Conservation (phyloP, 768 basidiomycete genomes). For the Hypsizygus marmoreus region DNA sequence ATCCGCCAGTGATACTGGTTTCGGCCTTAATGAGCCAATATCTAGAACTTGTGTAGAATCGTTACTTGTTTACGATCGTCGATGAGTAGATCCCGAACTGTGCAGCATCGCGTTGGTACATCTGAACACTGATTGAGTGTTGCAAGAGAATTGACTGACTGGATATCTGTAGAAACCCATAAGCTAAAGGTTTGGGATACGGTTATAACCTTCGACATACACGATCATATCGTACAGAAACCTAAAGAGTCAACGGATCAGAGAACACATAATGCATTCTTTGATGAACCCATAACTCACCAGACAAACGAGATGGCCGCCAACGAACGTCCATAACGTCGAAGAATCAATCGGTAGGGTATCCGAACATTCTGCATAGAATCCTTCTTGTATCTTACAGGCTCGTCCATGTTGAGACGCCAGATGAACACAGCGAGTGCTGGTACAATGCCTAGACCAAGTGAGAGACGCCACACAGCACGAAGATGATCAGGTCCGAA, state of each 20-base stretch:
- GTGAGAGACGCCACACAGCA: conserved; percentile 83
- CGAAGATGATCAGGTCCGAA: conserved; percentile 79
- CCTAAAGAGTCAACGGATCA: conserved; percentile 26
- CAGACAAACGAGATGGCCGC: conserved; percentile 75
- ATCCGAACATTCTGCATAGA: conserved; percentile 75
- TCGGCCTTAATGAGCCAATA: neutral
- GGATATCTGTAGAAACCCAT: conserved; percentile 55
- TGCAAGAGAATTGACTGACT: conserved; percentile 40
- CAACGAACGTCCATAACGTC: conserved; percentile 75
- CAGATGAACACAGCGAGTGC: conserved; percentile 79
- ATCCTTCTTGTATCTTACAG: conserved; percentile 68
- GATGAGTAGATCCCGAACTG: conserved; percentile 85
- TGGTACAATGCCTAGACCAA: conserved; percentile 82
- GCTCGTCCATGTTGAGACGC: conserved; percentile 84
- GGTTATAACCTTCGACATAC: conserved; percentile 36
- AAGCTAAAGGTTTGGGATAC: neutral
- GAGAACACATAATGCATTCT: neutral
- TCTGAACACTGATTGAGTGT: too few species aligned
- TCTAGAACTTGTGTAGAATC: neutral
- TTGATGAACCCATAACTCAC: conserved; percentile 36
- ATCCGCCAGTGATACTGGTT: conserved; percentile 63
- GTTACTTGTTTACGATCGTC: conserved; percentile 64
- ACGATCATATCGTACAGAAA: conserved; percentile 83
- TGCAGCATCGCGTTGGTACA: too few species aligned
- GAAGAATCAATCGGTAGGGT: conserved; percentile 75